Evolutionary conservation across 352 stramenopile genomes (phyloP), one percentile per base, ranked within the genome.

Genomic region (Pseudoperonospora humuli): DNA sequence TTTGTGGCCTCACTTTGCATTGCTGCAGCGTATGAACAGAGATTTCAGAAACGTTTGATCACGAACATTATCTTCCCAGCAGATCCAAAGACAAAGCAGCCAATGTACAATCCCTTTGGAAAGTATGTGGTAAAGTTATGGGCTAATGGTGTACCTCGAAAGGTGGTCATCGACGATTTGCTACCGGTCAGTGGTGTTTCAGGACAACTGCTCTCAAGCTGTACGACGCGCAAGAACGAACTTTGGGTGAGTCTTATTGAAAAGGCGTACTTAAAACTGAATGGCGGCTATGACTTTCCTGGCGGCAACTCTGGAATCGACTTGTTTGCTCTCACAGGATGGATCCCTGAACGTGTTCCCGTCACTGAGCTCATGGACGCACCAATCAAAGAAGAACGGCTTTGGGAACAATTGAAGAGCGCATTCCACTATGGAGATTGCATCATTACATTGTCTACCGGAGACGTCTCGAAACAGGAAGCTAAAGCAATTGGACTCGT

Each of bases 221-320:
- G 79, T 28, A 87, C 64, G 17, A 95, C 76, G 14, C 64, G 45
- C 29, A 67, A 82, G 58, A 91, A 91, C 50, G 82, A 93, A 29
- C 59, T 93, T 7, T 93, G 77, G 77, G 95, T 98, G n/a, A 91
- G 79, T 49, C 77, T 99, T 10, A 95, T 99, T 23, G 96, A 99
- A 75, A 99, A 99, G 54, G 96, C 96, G 2, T 99, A 98, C 50
- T 72, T 99, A 53, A 99, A 99, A 61, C 71, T 99, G 5, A 95
- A 93, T 44, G 96, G 96, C 26, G 94, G 95, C 1, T 99, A 98
- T 54, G 81, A 97, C 54, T 99, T 98, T 69, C 91, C 95, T 24
- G 96, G 96, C 13, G 95, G 86, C 19, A 98, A 98, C 64, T 96
- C 81, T 41, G 92, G 93, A 14, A 96, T 98, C 33, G 96, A 99